phyloP scores from a whole-genome alignment of 2,329 filamentous ascomycete genomes.

The Phaeophleospora eucalypticola region DNA sequence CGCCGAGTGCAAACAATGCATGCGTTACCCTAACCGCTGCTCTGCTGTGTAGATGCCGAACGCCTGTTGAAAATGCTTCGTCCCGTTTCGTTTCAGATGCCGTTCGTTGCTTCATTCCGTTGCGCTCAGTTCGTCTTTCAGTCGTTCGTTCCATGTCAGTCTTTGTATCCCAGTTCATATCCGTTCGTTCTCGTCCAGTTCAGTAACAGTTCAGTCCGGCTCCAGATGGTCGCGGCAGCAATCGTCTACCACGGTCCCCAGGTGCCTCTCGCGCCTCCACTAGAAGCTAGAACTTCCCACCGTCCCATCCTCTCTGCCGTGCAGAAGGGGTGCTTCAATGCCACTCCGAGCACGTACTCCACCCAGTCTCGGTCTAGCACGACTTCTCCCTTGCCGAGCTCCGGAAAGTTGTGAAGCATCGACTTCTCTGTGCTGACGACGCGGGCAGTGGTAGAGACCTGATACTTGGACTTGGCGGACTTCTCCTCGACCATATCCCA shows the following conservation, averaged over 20 bases:
- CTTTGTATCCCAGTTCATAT: not conserved
- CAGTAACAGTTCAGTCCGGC: too few relatives aligned
- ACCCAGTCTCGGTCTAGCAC: conserved; percentile 23
- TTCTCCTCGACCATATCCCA: conserved; percentile 25
- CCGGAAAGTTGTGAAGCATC: conserved; percentile 22
- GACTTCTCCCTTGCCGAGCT: conserved; percentile 22
- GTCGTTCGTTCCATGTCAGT: not conserved
- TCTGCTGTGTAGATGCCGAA: not conserved
- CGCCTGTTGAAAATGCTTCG: not conserved
- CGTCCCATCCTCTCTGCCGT: conserved; percentile 25
- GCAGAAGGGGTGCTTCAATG: conserved; percentile 23
- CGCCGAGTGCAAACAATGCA: not conserved
- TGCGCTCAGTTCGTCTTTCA: not conserved
- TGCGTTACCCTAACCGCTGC: not conserved
- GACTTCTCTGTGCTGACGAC: conserved; percentile 19
- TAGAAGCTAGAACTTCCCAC: conserved; percentile 25
- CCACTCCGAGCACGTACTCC: conserved; percentile 26
- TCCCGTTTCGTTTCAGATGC: not conserved
- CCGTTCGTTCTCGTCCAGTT: not conserved
- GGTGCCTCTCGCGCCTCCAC: conserved; percentile 20
- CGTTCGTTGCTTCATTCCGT: not conserved
- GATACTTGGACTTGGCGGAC: conserved; percentile 14
- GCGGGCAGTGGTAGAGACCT: conserved; percentile 12
- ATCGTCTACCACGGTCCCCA: conserved; percentile 33
- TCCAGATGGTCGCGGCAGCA: too few relatives aligned